A percentile compares a stretch with the other conserved stretches of the same genome.
Evolutionary conservation across 305 asterid species (phyloP).

Genomic region (Fraxinus albicans): DNA sequence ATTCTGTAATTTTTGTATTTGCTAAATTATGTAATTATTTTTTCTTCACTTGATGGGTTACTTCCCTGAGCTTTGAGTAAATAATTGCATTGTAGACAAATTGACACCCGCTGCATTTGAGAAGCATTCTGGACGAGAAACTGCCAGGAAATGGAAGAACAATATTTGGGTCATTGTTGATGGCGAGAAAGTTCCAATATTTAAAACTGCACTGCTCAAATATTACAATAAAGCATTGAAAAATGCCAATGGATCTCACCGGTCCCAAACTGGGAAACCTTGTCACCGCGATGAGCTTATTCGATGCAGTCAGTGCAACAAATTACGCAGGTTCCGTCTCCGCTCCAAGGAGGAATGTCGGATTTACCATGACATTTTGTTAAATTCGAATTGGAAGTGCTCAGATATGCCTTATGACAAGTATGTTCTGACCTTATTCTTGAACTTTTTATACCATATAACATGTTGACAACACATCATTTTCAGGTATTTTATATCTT

Average conservation of each 20-base stretch:
- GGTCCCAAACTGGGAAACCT: constrained; percentile 31
- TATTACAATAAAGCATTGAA: constrained; percentile 46
- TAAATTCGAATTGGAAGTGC: constrained; percentile 57
- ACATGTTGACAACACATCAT: not conserved
- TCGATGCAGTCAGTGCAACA: constrained; percentile 50
- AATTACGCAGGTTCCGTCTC: constrained; percentile 60
- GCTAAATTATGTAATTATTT: not conserved
- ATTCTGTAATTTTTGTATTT: not conserved
- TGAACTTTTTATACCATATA: not conserved
- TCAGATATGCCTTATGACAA: constrained; percentile 55
- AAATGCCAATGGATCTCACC: constrained; percentile 36
- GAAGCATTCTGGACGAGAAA: constrained; percentile 58
- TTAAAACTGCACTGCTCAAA: constrained; percentile 46
- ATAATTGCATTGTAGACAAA: constrained; percentile 33
- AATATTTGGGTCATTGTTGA: constrained; percentile 46
- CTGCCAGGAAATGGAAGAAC: constrained; percentile 55
- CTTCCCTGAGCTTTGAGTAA: constrained; percentile 9
- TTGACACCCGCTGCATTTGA: constrained; percentile 55
- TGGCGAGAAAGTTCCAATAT: constrained; percentile 52
- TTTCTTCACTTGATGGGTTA: not conserved
- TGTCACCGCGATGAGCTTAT: constrained; percentile 55
- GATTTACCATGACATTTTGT: constrained; percentile 60
- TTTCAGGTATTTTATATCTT: not conserved
- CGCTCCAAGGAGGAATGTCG: constrained; percentile 60
- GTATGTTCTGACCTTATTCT: constrained; percentile 33